A percentile compares a stretch with the other conserved stretches of the same genome.
These are phyloP conservation scores for Exidia glandulosa DNA, from an alignment of 768 basidiomycete genomes.

Conservation along the genomic window DNA sequence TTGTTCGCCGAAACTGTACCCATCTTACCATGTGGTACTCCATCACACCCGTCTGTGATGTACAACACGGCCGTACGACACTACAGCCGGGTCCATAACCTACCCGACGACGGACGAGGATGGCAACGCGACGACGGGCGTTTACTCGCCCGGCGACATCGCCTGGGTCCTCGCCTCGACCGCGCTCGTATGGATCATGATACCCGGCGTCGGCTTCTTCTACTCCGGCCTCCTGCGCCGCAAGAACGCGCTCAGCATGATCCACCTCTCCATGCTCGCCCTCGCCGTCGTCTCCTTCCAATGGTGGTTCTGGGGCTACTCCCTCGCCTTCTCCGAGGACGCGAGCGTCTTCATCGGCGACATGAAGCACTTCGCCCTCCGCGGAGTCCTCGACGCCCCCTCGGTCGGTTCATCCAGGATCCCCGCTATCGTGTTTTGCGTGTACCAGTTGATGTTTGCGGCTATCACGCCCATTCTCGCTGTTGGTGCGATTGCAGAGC, in stretches of 20 bases:
- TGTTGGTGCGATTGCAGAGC: constrained; percentile 87
- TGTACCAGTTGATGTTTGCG: constrained; percentile 89
- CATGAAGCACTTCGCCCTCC: constrained; percentile 75
- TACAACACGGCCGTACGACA: too few species aligned
- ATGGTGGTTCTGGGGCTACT: constrained; percentile 99
- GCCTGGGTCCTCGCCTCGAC: constrained; percentile 62
- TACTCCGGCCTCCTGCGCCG: constrained; percentile 85
- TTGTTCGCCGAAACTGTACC: too few species aligned
- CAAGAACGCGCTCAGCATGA: constrained; percentile 90
- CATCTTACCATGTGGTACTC: too few species aligned
- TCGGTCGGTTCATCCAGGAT: constrained; percentile 63
- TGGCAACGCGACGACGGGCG: constrained; percentile 11
- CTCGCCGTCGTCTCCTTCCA: constrained; percentile 53
- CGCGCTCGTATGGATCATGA: constrained; percentile 62
- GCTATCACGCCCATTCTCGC: constrained; percentile 86
- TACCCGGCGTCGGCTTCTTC: constrained; percentile 77
- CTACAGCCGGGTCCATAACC: constrained; percentile 1
- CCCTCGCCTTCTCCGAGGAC: constrained; percentile 77
- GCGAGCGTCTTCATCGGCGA: constrained; percentile 74
- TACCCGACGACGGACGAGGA: constrained; percentile 1
- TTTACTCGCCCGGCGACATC: constrained; percentile 55
- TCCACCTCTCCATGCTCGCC: constrained; percentile 67
- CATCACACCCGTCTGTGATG: too few species aligned
- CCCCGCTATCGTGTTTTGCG: constrained; percentile 64
- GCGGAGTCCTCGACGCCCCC: constrained; percentile 61